Evolutionary conservation across 2,329 filamentous ascomycete species (phyloP), one percentile per base, ranked within the genome.

Genomic region (Monosporascus sp.): DNA sequence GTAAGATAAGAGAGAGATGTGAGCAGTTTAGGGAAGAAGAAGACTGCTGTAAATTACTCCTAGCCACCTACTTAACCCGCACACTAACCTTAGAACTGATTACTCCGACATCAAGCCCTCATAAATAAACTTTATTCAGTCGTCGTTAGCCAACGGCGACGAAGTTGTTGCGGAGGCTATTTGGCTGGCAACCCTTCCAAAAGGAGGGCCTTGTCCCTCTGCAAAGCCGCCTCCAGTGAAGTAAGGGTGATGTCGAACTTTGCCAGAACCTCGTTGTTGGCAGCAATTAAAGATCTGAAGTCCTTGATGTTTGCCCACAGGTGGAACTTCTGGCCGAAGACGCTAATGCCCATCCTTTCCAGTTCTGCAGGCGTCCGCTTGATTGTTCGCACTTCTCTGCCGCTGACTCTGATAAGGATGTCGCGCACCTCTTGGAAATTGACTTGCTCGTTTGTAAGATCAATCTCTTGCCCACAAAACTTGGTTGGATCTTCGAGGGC

Each of bases 221-320:
- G 50, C 44, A 69, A 47, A 35, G 57, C 56, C 6, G 37, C 51
- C 48, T 69, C 63, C 6, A 69, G 47, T 0, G 66, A 59, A 20
- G 62, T 66, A 22, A 68, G 61, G 0, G 61, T 52, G 8, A 68
- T 68, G 1, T 63, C 67, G n/a, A 65, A 68, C 53, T 62, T 65
- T 5, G 8, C 54, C 38, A 58, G 47, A 3, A 54, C 51, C 37
- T 57, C 56, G 35, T 59, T 56, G 17, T 60, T 55, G n/a, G n/a
- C 46, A 1, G 27, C 49, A 8, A 47, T 14, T 2, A 49, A 35
- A 25, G n/a, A 24, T 39, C 39, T 52, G 35, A 65, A 53, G 49
- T 67, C 64, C 44, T 62, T 65, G 15, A 37, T 18, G 17, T 68
- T 68, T 0, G 60, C 58, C 55, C 55, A 58, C 1, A 65, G 35